Evolutionary conservation across 140 eudicot species (phyloP).

Genomic region (Erigeron philadelphicus): DNA sequence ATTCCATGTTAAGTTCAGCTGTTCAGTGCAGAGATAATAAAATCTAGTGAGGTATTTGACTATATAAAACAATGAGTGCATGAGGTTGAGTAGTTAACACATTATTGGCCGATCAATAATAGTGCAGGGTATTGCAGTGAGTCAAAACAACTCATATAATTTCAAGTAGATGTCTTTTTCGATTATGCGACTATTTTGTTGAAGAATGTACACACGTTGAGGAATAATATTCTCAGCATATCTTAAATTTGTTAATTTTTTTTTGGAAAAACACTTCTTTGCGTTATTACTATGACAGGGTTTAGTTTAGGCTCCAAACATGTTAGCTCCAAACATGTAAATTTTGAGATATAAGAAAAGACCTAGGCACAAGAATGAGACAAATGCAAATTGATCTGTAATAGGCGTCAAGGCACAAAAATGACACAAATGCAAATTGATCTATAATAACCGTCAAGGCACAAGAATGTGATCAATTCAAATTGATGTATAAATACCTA

Average conservation of each 20-base stretch:
- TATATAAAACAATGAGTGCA: neutral
- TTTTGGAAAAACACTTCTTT: neutral
- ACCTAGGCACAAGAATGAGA: neutral
- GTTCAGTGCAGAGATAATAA: neutral
- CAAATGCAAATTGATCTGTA: neutral
- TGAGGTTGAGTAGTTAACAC: neutral
- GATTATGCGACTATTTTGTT: neutral
- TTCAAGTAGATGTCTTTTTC: neutral
- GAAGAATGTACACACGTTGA: neutral
- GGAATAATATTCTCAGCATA: neutral
- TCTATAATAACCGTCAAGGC: neutral
- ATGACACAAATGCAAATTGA: too few relatives aligned
- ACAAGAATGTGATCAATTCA: too few relatives aligned
- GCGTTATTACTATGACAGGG: neutral
- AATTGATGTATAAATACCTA: too few relatives aligned
- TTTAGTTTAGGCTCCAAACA: neutral
- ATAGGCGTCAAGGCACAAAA: neutral
- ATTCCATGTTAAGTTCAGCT: neutral
- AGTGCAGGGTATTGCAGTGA: neutral
- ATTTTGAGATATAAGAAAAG: neutral
- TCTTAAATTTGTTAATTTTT: neutral
- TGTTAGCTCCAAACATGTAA: neutral
- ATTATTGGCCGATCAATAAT: neutral
- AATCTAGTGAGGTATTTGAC: neutral
- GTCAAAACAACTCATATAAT: conserved; percentile 2